phyloP scores from a whole-genome alignment of 2,329 filamentous ascomycete genomes.

The Sphaerulina populicola region DNA sequence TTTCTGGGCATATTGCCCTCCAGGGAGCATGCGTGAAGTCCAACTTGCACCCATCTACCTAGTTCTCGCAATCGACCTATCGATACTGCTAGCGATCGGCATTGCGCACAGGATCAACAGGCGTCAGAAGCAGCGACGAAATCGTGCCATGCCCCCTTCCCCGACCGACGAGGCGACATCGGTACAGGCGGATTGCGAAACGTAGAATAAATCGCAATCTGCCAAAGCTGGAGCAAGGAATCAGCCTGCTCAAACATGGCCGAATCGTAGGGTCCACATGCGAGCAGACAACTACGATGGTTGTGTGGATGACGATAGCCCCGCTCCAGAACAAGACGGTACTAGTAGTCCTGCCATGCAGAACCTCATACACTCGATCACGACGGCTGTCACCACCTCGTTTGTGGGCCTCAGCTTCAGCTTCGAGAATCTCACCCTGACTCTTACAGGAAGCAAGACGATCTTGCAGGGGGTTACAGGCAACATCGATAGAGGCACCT shows the following conservation, averaged over 20 bases:
- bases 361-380: slow-evolving; percentile 48
- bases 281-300: slow-evolving; percentile 27
- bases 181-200: too few relatives aligned
- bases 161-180: background rate
- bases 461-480: slow-evolving; percentile 50
- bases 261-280: slow-evolving; percentile 19
- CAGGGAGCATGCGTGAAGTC: slow-evolving; percentile 38
- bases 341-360: slow-evolving; percentile 37
- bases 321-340: slow-evolving; percentile 26
- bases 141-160: slow-evolving; percentile 10
- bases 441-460: slow-evolving; percentile 25
- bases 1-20: slow-evolving; percentile 42
- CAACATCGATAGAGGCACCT: slow-evolving; percentile 46
- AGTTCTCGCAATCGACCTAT: slow-evolving; percentile 38
- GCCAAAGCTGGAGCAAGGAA: background rate
- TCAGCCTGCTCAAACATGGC: slow-evolving; percentile 8
- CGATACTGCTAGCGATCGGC: slow-evolving; percentile 32
- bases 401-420: slow-evolving; percentile 49
- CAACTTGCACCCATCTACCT: slow-evolving; percentile 40
- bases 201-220: background rate
- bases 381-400: slow-evolving; percentile 44
- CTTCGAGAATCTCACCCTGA: slow-evolving; percentile 41
- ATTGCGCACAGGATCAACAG: slow-evolving; percentile 35
- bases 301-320: slow-evolving; percentile 24
- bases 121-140: slow-evolving; percentile 5